phyloP scores from a whole-genome alignment of 352 stramenopile species.

The Hyaloperonospora arabidopsidis region DNA sequence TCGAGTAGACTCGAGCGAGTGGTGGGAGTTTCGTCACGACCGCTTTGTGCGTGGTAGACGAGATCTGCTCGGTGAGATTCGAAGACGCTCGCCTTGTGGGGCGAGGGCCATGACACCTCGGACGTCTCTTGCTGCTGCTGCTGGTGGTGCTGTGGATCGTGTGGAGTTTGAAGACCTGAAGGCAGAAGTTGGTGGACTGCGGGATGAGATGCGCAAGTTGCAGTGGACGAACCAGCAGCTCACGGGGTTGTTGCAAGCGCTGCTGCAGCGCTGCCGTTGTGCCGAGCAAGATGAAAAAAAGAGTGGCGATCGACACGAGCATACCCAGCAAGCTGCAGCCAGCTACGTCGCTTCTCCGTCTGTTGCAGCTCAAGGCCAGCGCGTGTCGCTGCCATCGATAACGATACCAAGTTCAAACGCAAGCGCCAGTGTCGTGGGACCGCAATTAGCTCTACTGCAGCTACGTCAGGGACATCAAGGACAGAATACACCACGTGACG shows the following conservation, averaged over 20 bases:
- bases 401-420: slow-evolving; percentile 25
- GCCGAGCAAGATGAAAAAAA: slow-evolving; percentile 14
- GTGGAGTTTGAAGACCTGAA: slow-evolving; percentile 69
- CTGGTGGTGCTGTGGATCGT: slow-evolving; percentile 20
- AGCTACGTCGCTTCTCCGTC: slow-evolving; percentile 12
- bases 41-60: slow-evolving; percentile 66
- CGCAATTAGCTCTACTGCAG: slow-evolving; percentile 27
- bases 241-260: slow-evolving; percentile 42
- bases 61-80: slow-evolving; percentile 73
- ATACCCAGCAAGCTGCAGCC: background rate
- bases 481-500: slow-evolving; percentile 20
- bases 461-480: slow-evolving; percentile 24
- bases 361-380: slow-evolving; percentile 12
- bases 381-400: slow-evolving; percentile 18
- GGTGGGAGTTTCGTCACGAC: slow-evolving; percentile 84
- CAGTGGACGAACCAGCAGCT: slow-evolving; percentile 62
- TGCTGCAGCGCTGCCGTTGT: slow-evolving; percentile 28
- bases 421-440: slow-evolving; percentile 13
- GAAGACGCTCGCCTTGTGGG: slow-evolving; percentile 36
- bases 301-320: slow-evolving; percentile 11
- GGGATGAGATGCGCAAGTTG: slow-evolving; percentile 64
- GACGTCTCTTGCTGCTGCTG: too few species aligned
- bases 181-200: slow-evolving; percentile 42
- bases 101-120: slow-evolving; percentile 8
- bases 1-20: slow-evolving; percentile 45